Evolutionary conservation across 2,329 filamentous ascomycete species (phyloP).

Genomic region (Trichoderma sp.): DNA sequence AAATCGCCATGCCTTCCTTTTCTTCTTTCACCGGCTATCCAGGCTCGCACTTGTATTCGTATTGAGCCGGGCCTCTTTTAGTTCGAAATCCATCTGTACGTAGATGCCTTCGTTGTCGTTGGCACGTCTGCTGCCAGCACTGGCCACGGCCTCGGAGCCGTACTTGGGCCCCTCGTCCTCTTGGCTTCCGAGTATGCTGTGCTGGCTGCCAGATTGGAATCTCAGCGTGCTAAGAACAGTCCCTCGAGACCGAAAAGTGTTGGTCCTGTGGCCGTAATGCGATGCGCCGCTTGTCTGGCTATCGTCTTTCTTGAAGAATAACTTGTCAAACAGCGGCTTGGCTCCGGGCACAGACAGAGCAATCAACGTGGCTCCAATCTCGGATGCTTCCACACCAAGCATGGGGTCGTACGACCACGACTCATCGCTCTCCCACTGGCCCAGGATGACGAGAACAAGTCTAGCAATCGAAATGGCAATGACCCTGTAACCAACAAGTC

Average conservation of each 20-base stretch:
- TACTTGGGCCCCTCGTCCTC: constrained; percentile 25
- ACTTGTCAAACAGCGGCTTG: constrained; percentile 44
- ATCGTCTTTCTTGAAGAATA: constrained; percentile 29
- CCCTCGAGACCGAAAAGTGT: constrained; percentile 24
- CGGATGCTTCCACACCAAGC: constrained; percentile 47
- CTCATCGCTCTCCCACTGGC: constrained; percentile 45
- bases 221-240: constrained; percentile 32
- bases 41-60: not conserved
- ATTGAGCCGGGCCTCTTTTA: constrained; percentile 29
- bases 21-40: constrained; percentile 1
- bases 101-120: constrained; percentile 33
- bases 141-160: constrained; percentile 24
- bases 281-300: constrained; percentile 26
- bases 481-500: constrained; percentile 35
- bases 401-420: constrained; percentile 52
- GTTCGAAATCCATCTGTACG: constrained; percentile 37
- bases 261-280: constrained; percentile 25
- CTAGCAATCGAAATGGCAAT: constrained; percentile 47
- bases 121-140: constrained; percentile 26
- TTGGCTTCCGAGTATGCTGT: constrained; percentile 28
- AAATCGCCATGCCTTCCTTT: not conserved
- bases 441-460: constrained; percentile 45
- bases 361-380: constrained; percentile 49
- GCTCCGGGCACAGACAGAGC: constrained; percentile 49
- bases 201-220: constrained; percentile 28